These are phyloP conservation scores for Taphrina betulina DNA, from an alignment of 1,139 yeast species.

Conservation along the genomic window DNA sequence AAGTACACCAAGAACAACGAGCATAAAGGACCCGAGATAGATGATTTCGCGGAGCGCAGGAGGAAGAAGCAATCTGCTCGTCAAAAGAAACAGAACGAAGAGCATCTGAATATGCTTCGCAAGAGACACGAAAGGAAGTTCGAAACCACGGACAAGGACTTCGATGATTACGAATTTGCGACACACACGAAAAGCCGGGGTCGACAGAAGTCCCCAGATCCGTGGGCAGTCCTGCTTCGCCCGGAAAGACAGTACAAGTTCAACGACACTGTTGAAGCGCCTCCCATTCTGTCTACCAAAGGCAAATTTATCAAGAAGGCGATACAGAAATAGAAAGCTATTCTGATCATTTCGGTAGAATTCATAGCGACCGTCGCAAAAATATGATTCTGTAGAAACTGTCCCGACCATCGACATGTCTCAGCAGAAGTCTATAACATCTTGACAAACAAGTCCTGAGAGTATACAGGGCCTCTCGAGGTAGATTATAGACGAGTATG, in stretches of 20 bases:
- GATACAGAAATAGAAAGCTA: neutral
- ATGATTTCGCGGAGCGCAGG: constrained; percentile 27
- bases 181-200: constrained; percentile 21
- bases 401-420: too few relatives aligned
- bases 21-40: constrained; percentile 18
- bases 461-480: too few relatives aligned
- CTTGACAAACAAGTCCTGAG: too few relatives aligned
- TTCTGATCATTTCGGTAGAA: too few relatives aligned
- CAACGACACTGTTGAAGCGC: constrained; percentile 28
- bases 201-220: constrained; percentile 27
- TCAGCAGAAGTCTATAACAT: too few relatives aligned
- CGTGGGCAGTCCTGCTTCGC: constrained; percentile 30
- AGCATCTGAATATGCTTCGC: constrained; percentile 29
- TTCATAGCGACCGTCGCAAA: too few relatives aligned
- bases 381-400: too few relatives aligned
- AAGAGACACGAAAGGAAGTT: constrained; percentile 21
- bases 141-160: constrained; percentile 25
- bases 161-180: constrained; percentile 29
- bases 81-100: constrained; percentile 28
- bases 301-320: constrained; percentile 24
- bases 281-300: constrained; percentile 18
- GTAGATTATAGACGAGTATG: too few relatives aligned
- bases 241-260: constrained; percentile 30
- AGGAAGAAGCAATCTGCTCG: constrained; percentile 29
- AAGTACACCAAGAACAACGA: constrained; percentile 21